These are phyloP conservation scores for Arthroderma uncinatum DNA, from an alignment of 2,329 filamentous ascomycete genomes.

Conservation along the genomic window DNA sequence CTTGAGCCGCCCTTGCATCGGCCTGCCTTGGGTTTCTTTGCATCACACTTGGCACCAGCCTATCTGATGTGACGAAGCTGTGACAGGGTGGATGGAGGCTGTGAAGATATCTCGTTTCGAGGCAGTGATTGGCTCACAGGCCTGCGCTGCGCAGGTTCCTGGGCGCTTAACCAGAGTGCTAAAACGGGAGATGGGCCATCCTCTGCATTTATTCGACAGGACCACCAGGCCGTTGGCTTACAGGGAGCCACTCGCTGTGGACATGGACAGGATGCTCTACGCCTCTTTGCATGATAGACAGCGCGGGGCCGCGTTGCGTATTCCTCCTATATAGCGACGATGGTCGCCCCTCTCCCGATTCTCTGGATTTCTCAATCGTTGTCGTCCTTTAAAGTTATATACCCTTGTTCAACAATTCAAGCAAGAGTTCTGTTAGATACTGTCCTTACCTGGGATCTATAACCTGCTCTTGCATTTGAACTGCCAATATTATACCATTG, in stretches of 20 bases:
- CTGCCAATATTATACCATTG: background rate
- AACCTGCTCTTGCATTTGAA: background rate
- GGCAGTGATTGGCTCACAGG: background rate
- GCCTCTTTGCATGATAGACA: background rate
- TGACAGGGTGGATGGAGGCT: background rate
- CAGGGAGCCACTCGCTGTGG: background rate
- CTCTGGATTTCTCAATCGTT: background rate
- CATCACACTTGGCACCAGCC: slow-evolving; percentile 1
- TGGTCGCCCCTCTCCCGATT: background rate
- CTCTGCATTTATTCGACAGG: background rate
- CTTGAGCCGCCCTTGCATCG: background rate
- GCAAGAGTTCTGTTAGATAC: background rate
- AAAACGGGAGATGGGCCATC: background rate
- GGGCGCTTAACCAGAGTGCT: background rate
- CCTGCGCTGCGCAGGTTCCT: background rate
- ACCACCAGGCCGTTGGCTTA: background rate
- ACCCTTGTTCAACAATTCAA: background rate
- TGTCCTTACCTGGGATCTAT: background rate
- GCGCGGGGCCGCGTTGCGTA: background rate
- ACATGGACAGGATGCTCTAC: background rate
- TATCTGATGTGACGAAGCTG: background rate
- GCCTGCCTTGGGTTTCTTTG: background rate
- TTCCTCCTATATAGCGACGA: background rate
- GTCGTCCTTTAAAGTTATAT: background rate
- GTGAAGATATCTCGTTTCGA: background rate